Evolutionary conservation across 2,329 filamentous ascomycete genomes (phyloP), one percentile per base, ranked within the genome.

Genomic region (Paraconiothyrium brasiliense): DNA sequence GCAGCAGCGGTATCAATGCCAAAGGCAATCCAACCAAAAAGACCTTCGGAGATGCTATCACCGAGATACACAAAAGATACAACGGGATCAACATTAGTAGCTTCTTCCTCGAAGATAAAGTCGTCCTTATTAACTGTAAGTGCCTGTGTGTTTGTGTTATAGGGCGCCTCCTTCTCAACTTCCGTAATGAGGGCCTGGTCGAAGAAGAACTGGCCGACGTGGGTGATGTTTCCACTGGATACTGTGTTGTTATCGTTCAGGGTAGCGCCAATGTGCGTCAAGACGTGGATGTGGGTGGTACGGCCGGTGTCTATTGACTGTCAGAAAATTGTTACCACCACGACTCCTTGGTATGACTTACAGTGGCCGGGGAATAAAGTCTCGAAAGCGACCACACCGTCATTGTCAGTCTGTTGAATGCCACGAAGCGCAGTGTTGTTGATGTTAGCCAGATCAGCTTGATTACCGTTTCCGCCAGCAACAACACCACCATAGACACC

Each of bases 121-220:
- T 89, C 87, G 0, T 85, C 78, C 5, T 75, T 75, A 67, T 89
- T 89, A 16, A 71, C 76, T 1, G 83, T 88, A 10, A 86, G 47
- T 2, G 65, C 64, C 51, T 80, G 76, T 2, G 72, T 78, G 70
- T 82, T 83, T 66, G 71, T 78, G 59, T 67, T 71, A 68, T 83
- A 82, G 0, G 84, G 84, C 2, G 73, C 68, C 2, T 75, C 76
- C 1, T 72, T 69, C 63, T 87, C 84, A 48, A 89, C 85, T 30
- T 78, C 67, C 27, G 71, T 65, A 68, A 87, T 83, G 3, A 90
- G 83, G 61, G 81, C 79, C 73, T 89, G 84, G 74, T 90, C 87
- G 63, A 87, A 90, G 82, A 88, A 90, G 50, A 88, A 68, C 72
- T 91, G 88, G 20, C 88, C 88, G 48, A 90, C 82, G 78, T 90